Conservation (phyloP, 331 rosid genomes). For the Acacia pycnantha region DNA sequence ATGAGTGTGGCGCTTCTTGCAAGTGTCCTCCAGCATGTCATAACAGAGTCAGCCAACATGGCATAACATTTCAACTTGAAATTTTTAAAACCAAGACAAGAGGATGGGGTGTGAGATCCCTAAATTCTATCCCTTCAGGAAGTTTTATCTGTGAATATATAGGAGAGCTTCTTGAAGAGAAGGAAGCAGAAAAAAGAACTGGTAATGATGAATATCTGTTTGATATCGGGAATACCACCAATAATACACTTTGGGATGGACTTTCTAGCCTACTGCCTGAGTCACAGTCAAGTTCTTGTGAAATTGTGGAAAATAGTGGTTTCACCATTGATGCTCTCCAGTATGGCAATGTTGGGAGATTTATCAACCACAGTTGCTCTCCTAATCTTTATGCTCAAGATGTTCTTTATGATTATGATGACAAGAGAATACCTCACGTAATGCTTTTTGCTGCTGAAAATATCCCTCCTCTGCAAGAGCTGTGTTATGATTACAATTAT, state of each 20-base stretch:
- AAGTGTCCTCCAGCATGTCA: constrained; percentile 72
- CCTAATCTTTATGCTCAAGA: constrained; percentile 93
- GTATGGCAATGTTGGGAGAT: constrained; percentile 86
- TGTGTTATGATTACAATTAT: constrained; percentile 84
- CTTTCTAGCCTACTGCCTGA: constrained; percentile 63
- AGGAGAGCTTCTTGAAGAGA: constrained; percentile 88
- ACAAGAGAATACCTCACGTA: constrained; percentile 83
- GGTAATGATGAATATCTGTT: constrained; percentile 89
- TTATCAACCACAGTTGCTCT: constrained; percentile 86
- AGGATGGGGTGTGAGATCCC: constrained; percentile 97
- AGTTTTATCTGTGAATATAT: constrained; percentile 85
- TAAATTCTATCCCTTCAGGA: constrained; percentile 85
- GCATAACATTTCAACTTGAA: constrained; percentile 77
- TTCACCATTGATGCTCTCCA: constrained; percentile 82
- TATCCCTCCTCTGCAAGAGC: constrained; percentile 89
- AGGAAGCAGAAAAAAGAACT: constrained; percentile 78
- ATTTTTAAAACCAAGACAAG: constrained; percentile 68
- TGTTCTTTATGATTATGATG: constrained; percentile 82
- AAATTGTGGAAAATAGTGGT: constrained; percentile 50
- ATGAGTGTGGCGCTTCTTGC: constrained; percentile 84
- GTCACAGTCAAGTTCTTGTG: constrained; percentile 42
- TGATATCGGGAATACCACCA: constrained; percentile 71
- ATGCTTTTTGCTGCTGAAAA: constrained; percentile 91
- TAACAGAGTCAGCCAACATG: constrained; percentile 79
- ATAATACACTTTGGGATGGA: constrained; percentile 67